These are phyloP conservation scores for Maudiozyma humilis DNA, from an alignment of 1,139 yeast genomes.

Conservation along the genomic window DNA sequence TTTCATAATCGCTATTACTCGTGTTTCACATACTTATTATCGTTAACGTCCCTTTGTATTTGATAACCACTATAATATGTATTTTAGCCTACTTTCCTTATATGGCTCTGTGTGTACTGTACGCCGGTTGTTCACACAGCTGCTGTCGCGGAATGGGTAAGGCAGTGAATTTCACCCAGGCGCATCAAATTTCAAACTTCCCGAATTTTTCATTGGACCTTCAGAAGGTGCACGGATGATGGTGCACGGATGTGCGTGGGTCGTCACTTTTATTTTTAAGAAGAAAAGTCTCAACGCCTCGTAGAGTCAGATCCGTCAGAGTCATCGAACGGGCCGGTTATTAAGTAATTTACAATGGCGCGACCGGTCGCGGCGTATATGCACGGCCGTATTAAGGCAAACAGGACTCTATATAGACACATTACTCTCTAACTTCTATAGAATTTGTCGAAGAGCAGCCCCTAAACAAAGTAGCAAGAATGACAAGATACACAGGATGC, in stretches of 20 bases:
- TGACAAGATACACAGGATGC: conserved; percentile 91
- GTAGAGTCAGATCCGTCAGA: conserved; percentile 2
- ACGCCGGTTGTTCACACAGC: not conserved
- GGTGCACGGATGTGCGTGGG: not conserved
- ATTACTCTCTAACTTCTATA: too few species aligned
- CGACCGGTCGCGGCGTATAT: too few species aligned
- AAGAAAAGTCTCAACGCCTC: too few species aligned
- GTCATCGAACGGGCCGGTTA: not conserved
- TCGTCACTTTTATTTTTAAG: not conserved
- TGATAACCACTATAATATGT: not conserved
- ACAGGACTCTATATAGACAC: too few species aligned
- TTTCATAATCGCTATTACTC: not conserved
- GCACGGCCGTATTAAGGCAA: too few species aligned
- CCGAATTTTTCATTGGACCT: not conserved
- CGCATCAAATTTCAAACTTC: too few species aligned
- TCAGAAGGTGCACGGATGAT: not conserved
- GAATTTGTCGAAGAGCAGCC: too few species aligned
- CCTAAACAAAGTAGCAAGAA: too few species aligned
- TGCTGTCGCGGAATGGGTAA: not conserved
- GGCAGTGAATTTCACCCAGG: too few species aligned
- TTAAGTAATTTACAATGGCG: too few species aligned
- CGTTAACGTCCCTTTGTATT: not conserved
- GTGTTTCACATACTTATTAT: not conserved
- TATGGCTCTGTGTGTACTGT: not conserved
- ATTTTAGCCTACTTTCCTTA: not conserved